Base-by-base conservation (phyloP, 352 stramenopile species). In the Blastocystis sp. region DNA sequence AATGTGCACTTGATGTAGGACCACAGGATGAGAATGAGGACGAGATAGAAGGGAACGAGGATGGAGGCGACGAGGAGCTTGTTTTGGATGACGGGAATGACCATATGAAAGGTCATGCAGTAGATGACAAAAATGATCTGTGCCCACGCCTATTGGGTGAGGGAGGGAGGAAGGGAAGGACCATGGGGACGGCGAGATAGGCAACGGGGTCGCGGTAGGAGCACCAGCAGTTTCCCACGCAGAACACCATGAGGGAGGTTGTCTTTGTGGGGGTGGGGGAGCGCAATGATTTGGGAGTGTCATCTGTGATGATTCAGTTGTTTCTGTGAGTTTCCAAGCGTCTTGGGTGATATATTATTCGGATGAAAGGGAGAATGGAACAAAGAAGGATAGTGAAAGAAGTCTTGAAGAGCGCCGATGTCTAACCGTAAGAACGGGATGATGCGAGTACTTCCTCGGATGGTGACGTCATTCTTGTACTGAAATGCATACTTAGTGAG, bases 91-190 rank as follows among this genome's bases (percentile, higher is more conserved):
- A 85, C 66, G 19, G 74, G 74, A 16, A 85, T 37, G 41, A 85
- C 74, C 55, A 85, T 62, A 29, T 85, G 31, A 41, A 85, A 85
- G 24, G 74, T 67, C 74, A 85, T 85, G 61, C 74, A 85, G 31
- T 85, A 85, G 12, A 39, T 85, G 24, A 85, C 74, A 85, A 67
- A 69, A 1, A 51, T 33, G 51, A 85, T 85, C 50, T 85, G 74
- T 6, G 74, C 74, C 59, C 55, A 50, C 12, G 74, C 74, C 74
- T 85, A 69, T 41, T n/a, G 6, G 19, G 45, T 85, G 4, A 85
- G 35, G 3, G 3, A 19, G n/a, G n/a, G n/a, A n/a, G n/a, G n/a
- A n/a, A n/a, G n/a, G n/a, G n/a, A n/a, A n/a, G n/a, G n/a, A n/a
- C 74, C 33, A 85, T 67, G 19, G 74, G 74, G 1, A 85, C 51